Percentiles rank a stretch among this genome's conserved stretches.
phyloP scores from a whole-genome alignment of 805 yeast species.

The Trichomonascus vanleenenianus region DNA sequence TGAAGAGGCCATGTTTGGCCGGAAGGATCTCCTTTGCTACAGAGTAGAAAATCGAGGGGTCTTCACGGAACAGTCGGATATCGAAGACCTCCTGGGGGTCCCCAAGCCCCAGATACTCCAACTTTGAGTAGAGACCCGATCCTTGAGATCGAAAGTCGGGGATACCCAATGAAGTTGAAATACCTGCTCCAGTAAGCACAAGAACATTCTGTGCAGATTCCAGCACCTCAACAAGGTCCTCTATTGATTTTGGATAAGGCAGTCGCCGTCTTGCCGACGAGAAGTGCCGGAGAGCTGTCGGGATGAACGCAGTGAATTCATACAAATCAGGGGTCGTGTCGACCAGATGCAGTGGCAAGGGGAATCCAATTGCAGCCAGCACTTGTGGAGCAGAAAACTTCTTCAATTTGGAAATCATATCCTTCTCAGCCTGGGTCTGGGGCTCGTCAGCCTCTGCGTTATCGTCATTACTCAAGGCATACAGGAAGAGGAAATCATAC shows the following conservation, averaged over 20 bases:
- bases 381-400: constrained; percentile 23
- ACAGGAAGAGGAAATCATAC: too few species aligned
- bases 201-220: constrained; percentile 51
- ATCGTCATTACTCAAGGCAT: too few species aligned
- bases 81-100: constrained; percentile 93
- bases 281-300: constrained; percentile 18
- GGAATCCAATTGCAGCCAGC: constrained; percentile 58
- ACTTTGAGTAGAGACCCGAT: constrained; percentile 68
- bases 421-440: too few species aligned
- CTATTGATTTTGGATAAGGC: constrained; percentile 37
- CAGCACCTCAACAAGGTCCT: constrained; percentile 49
- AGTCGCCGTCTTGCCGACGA: constrained; percentile 22
- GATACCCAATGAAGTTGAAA: constrained; percentile 80
- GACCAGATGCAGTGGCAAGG: constrained; percentile 27
- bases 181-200: constrained; percentile 89
- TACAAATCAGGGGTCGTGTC: constrained; percentile 18
- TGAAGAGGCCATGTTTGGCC: constrained; percentile 42
- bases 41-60: constrained; percentile 77
- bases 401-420: too few species aligned
- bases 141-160: constrained; percentile 85
- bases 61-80: constrained; percentile 56
- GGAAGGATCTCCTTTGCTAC: constrained; percentile 83
- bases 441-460: too few species aligned
- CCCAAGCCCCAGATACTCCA: constrained; percentile 57
- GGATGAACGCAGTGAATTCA: constrained; percentile 2